A percentile compares a stretch with the other conserved stretches of the same genome.
Conservation (phyloP, 108 stramenopile species). For the Seminavis robusta region DNA sequence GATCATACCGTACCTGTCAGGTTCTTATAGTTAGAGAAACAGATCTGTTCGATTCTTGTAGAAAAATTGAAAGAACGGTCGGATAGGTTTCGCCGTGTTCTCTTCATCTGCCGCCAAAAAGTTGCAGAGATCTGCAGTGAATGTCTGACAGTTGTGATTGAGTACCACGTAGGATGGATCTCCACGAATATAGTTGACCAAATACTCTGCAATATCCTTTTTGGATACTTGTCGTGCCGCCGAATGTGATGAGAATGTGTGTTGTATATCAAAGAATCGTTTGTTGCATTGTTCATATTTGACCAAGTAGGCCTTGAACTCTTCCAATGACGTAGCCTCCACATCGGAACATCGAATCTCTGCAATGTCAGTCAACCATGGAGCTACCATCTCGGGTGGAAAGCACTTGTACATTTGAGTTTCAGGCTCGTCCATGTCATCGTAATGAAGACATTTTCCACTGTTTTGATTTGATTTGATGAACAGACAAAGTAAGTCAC, state of each 20-base stretch:
- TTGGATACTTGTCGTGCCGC: conserved; percentile 44
- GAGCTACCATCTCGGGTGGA: conserved; percentile 55
- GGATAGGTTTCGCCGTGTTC: conserved; percentile 44
- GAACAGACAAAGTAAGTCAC: no score
- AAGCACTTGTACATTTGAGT: conserved; percentile 35
- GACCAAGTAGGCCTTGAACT: conserved; percentile 41
- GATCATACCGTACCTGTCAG: no score
- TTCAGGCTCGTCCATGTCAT: conserved; percentile 35
- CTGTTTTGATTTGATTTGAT: no score
- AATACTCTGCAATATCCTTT: conserved; percentile 49
- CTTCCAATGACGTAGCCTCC: conserved; percentile 33
- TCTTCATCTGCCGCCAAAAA: conserved; percentile 65
- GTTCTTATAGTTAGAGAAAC: no score
- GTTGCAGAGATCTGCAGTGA: conserved; percentile 63
- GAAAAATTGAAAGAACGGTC: conserved; percentile 39
- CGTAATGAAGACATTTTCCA: conserved; percentile 50
- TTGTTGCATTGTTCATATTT: conserved; percentile 30
- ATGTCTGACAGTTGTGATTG: conserved; percentile 61
- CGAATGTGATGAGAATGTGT: conserved; percentile 46
- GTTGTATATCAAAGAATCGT: conserved; percentile 50
- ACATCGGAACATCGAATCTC: conserved; percentile 69
- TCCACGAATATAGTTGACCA: conserved; percentile 59
- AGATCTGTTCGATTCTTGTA: conserved; percentile 46
- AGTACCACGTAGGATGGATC: conserved; percentile 54
- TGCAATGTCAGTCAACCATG: conserved; percentile 43